These are phyloP conservation scores for Wickerhamiella infanticola DNA, from an alignment of 1,139 yeast genomes.

Conservation along the genomic window DNA sequence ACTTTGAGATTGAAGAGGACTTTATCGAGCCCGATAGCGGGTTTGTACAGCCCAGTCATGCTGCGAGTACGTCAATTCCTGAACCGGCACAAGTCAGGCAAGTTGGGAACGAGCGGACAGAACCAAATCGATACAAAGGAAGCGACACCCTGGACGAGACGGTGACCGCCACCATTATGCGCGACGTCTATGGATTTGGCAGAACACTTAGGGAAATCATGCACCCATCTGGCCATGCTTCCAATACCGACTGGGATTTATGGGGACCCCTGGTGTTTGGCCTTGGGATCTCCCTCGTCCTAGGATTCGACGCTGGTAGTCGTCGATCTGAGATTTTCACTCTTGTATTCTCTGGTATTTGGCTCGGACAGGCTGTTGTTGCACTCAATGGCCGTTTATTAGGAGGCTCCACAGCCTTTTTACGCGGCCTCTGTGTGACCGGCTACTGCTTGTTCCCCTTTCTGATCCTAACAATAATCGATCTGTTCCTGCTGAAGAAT, in stretches of 20 bases:
- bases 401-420: constrained; percentile 57
- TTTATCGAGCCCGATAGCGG: constrained; percentile 12
- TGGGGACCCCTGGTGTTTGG: constrained; percentile 84
- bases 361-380: constrained; percentile 39
- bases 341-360: constrained; percentile 46
- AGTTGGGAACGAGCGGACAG: constrained; percentile 35
- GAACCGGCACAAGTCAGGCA: constrained; percentile 9
- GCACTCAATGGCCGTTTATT: constrained; percentile 58
- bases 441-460: constrained; percentile 76
- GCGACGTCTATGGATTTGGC: constrained; percentile 57
- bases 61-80: neutral
- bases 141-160: constrained; percentile 83
- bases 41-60: neutral
- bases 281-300: constrained; percentile 41
- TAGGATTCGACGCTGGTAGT: constrained; percentile 28
- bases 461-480: constrained; percentile 23
- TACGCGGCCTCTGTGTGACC: constrained; percentile 66
- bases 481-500: too few species aligned
- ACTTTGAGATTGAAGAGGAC: constrained; percentile 14
- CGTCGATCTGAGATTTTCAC: constrained; percentile 37
- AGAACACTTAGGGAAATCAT: constrained; percentile 48
- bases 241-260: constrained; percentile 53
- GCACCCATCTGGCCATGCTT: constrained; percentile 28
- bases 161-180: constrained; percentile 46
- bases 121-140: constrained; percentile 62